phyloP scores from a whole-genome alignment of 129 eudicot genomes.

The sunflower (Helianthus annuus) region HanXRQr2.0-SUNRISE NC_035447.2:55766053-55766552 shows the following conservation, averaged over 20 bases:
- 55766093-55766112: too few relatives aligned
- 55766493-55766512: constrained; percentile 47
- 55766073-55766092: too few relatives aligned
- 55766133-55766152: too few relatives aligned
- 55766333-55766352: constrained; percentile 45
- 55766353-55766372: constrained; percentile 21
- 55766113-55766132: too few relatives aligned
- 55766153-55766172: too few relatives aligned
- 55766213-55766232: too few relatives aligned
- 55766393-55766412: constrained; percentile 16
- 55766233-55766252: too few relatives aligned
- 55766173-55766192: too few relatives aligned
- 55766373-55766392: constrained; percentile 20
- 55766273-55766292: too few relatives aligned
- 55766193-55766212: too few relatives aligned
- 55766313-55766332: constrained; percentile 61
- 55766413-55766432: constrained; percentile 68
- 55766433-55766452: constrained; percentile 81
- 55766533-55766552: background rate
- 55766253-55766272: too few relatives aligned
- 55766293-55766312: constrained; percentile 33
- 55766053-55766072: too few relatives aligned
- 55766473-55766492: constrained; percentile 79
- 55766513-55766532: background rate
- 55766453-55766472: constrained; percentile 91